These are phyloP conservation scores for Leishmania tarentolae DNA, from an alignment of 208 protist species.

Conservation along the genomic window DNA sequence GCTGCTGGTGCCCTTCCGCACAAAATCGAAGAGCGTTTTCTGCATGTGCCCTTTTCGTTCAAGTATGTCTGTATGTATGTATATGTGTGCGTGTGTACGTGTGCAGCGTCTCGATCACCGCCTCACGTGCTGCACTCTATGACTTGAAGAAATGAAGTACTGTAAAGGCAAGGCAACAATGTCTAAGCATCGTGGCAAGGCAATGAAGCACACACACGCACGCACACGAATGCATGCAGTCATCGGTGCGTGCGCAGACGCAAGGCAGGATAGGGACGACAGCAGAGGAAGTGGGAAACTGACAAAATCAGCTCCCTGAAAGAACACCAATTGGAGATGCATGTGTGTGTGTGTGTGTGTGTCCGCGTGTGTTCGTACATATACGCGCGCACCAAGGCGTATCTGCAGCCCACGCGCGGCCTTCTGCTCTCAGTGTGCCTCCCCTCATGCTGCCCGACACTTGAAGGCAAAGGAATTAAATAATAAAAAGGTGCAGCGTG, in stretches of 20 bases:
- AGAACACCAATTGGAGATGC: no score
- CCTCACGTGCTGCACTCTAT: background rate
- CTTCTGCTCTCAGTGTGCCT: background rate
- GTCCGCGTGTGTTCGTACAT: background rate
- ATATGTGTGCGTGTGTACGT: background rate
- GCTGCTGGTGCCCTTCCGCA: constrained; percentile 1
- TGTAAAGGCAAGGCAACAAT: background rate
- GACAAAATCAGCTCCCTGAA: background rate
- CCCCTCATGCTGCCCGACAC: background rate
- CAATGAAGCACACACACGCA: background rate
- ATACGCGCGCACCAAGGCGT: background rate
- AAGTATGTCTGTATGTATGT: background rate
- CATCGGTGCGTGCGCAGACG: background rate
- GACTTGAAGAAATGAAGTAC: background rate
- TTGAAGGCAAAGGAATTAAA: background rate
- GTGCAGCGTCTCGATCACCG: background rate
- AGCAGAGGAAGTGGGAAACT: background rate
- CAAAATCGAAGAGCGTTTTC: constrained; percentile 33
- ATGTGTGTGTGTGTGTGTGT: background rate
- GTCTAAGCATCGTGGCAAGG: background rate
- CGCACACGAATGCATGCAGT: background rate
- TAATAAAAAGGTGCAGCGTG: background rate
- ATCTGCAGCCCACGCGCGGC: background rate
- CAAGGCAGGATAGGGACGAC: background rate
- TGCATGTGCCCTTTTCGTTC: constrained; percentile 13